A percentile compares a stretch with the other conserved stretches of the same genome.
These are phyloP conservation scores for Stephanocyclus meneghinianus DNA, from an alignment of 352 stramenopile genomes.

Conservation along the genomic window DNA sequence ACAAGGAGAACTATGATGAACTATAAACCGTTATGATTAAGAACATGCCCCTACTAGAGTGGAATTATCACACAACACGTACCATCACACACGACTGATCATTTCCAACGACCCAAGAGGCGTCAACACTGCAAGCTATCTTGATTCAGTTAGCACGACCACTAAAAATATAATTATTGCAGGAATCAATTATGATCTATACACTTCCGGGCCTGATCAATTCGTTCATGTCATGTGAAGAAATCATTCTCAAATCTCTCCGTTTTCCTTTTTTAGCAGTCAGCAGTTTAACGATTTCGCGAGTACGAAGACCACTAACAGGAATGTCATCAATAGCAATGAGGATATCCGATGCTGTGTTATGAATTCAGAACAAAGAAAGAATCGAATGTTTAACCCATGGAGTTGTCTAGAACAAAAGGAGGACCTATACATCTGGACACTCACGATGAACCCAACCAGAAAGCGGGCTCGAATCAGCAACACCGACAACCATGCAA, in stretches of 20 bases:
- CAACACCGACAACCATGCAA: constrained; percentile 78
- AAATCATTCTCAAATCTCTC: constrained; percentile 65
- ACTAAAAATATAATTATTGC: not conserved
- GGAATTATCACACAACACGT: no score
- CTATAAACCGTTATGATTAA: no score
- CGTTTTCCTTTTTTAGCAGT: constrained; percentile 63
- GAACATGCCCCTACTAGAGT: no score
- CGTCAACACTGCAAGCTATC: not conserved
- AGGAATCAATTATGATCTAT: not conserved
- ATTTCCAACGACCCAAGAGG: no score
- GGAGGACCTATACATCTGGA: not conserved
- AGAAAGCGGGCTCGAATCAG: constrained; percentile 62
- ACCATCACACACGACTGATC: no score
- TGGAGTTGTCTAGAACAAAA: not conserved
- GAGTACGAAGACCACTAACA: constrained; percentile 72
- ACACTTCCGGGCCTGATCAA: constrained; percentile 7
- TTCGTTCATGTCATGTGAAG: constrained; percentile 21
- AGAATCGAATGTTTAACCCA: not conserved
- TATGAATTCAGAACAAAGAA: not conserved
- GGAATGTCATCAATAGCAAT: constrained; percentile 79
- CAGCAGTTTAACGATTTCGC: constrained; percentile 78
- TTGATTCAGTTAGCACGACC: not conserved
- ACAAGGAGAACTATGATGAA: no score
- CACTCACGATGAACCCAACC: constrained; percentile 63
- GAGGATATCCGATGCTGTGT: constrained; percentile 63